Base-by-base conservation (phyloP, 345 rosid species). In the Hibiscus mutabilis region DNA sequence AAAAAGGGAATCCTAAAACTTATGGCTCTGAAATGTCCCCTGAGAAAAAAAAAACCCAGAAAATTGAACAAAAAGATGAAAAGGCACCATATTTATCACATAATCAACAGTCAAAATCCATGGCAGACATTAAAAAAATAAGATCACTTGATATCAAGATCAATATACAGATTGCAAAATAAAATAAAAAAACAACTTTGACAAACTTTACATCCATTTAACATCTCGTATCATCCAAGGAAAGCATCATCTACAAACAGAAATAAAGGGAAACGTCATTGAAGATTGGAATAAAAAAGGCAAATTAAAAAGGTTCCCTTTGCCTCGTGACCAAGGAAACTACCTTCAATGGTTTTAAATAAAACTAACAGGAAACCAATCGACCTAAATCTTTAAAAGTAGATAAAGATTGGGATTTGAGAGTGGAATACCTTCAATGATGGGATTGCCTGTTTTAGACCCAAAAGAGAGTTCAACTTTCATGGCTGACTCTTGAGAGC, bases 401-500 rank as follows among this genome's bases (percentile, higher is more conserved):
- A 24, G 74, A n/a, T 27, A 77, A 46, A 44, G 80, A 68, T 60
- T 27, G 75, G 21, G 76, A 42, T 53, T 55, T 61, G 52, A 25
- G 61, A 42, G 42, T 73, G 73, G 71, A 66, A 13, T n/a, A n/a
- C n/a, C n/a, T n/a, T n/a, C n/a, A n/a, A 74, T 75, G 68, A 19
- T 66, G 44, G 71, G 78, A 56, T 74, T 76, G 13, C 70, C 84
- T 2, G 72, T 75, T 71, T 80, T 78, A 18, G 81, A 73, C 59
- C 75, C 71, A 59, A 79, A 79, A 10, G 82, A 75, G 29, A 81
- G 53, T 11, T 73, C 64, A 18, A 78, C 44, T 67, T 82, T 79
- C 76, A 74, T 68, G 74, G 81, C 74, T 2, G 87, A 78, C 63
- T 72, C 78, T 18, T 67, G 55, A n/a, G 81, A 22, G 49, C 60